Evolutionary conservation across 1,284 basidiomycete species (phyloP), one percentile per base, ranked within the genome.

Genomic region (Chalciporus sp.): DNA sequence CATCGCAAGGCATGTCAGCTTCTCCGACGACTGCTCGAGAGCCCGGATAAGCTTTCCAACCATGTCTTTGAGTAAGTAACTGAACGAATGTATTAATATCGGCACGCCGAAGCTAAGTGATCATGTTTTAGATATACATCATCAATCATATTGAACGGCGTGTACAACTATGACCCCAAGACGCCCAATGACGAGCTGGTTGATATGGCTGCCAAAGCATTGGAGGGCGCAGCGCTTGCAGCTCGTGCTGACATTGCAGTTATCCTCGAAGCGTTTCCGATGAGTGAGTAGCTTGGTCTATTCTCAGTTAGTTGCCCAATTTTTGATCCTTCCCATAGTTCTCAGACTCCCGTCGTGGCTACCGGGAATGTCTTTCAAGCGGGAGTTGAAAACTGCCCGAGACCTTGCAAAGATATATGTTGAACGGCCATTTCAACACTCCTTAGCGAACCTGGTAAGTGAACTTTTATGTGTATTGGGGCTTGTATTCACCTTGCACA

Each of bases 1-100:
- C 61, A 64, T 41, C 57, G 58, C 23, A 74, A 74, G 47, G 62
- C 59, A 7, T 60, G 69, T 28, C 62, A 69, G 10, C 59, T 78
- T 19, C 58, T 80, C 16, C 51, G 61, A 8, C 61, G 58, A 12
- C 52, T 79, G 26, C 58, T 75, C 17, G 43, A 53, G 1, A 59
- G 55, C 11, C 74, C 72, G 1, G 60, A 66, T 3, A 56, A 66
- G 29, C 70, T 67, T 27, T 35, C 49, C 7, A 42, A 57, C 7
- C 73, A 76, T 31, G 37, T 72, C 56, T 65, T 61, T 5, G 54
- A 66, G 65, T 58, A 55, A 4, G 61, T 42, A 29, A 2, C 28
- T 29, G 8, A 29, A 29, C 8, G 11, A 29, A 7, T 29, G 4
- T 11, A 29, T 29, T 7, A 2, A 7, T 29, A 9, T 27, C 3